Conservation (phyloP, 345 rosid genomes). For the Combretum micranthum region DNA sequence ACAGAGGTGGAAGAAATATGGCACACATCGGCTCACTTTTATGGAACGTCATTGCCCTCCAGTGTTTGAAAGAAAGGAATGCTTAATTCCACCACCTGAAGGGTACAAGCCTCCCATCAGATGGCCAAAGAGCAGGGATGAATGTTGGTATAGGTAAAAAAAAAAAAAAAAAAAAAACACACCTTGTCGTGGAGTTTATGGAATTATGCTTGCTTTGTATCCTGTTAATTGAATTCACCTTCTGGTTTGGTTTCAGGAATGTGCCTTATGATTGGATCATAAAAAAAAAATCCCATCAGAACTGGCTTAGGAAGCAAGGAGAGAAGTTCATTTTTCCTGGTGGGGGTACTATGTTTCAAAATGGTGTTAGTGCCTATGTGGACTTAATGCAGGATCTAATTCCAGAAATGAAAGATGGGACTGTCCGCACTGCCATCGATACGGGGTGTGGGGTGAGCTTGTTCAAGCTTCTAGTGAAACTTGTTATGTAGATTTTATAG, state of each 20-base stretch:
- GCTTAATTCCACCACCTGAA: conserved; percentile 87
- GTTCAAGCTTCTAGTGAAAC: neutral
- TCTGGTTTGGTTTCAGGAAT: conserved; percentile 47
- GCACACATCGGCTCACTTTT: conserved; percentile 68
- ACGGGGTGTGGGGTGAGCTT: conserved; percentile 94
- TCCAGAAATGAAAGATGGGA: conserved; percentile 93
- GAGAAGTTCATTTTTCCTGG: conserved; percentile 94
- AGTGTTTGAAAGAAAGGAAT: conserved; percentile 70
- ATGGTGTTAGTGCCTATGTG: conserved; percentile 87
- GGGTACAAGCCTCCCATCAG: conserved; percentile 85
- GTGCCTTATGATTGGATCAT: conserved; percentile 98
- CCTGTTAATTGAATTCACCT: neutral
- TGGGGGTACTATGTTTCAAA: conserved; percentile 98
- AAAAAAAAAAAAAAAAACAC: no score
- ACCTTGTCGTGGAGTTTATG: neutral
- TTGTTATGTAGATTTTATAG: neutral
- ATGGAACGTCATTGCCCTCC: conserved; percentile 99
- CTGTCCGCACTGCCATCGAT: conserved; percentile 87
- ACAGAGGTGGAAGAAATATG: conserved; percentile 96
- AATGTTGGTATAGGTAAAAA: conserved; percentile 98
- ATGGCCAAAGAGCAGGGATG: conserved; percentile 91
- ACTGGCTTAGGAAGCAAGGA: conserved; percentile 88
- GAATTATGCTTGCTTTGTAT: neutral
- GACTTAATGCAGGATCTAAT: conserved; percentile 90
- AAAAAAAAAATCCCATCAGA: conserved; percentile 87